A percentile compares a stretch with the other conserved stretches of the same genome.
Evolutionary conservation across 176 grass and related monocot species (phyloP).

Genomic region (Sorghum bicolor): DNA sequence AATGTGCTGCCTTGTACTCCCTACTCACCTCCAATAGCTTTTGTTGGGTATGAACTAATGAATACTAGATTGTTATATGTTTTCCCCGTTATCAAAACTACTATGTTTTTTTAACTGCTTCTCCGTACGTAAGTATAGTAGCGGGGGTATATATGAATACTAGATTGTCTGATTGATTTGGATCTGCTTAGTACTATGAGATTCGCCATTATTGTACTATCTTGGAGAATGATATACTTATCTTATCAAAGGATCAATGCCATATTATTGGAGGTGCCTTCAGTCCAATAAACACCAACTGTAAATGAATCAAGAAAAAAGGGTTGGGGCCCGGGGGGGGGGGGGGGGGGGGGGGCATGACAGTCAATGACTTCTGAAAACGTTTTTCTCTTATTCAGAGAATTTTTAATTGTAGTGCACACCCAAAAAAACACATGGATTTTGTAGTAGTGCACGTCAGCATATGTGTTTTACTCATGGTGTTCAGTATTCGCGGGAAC

Average conservation of each 20-base stretch:
- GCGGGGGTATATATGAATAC: not conserved
- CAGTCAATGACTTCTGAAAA: slow-evolving; percentile 1
- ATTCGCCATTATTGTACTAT: not conserved
- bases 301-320: not conserved
- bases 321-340: not conserved
- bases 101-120: not conserved
- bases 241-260: not conserved
- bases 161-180: not conserved
- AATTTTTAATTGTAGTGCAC: not conserved
- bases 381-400: not conserved
- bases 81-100: not conserved
- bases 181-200: not conserved
- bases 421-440: not conserved
- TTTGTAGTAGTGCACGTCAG: not conserved
- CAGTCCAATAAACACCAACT: not conserved
- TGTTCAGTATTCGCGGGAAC: not conserved
- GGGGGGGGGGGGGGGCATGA: not conserved
- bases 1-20: not conserved
- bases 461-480: not conserved
- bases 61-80: not conserved
- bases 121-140: not conserved
- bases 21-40: not conserved
- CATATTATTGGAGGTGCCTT: not conserved
- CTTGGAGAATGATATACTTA: not conserved
- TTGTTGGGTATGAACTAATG: not conserved